These are phyloP conservation scores for Collybiopsis luxurians DNA, from an alignment of 768 basidiomycete species.

Conservation along the genomic window DNA sequence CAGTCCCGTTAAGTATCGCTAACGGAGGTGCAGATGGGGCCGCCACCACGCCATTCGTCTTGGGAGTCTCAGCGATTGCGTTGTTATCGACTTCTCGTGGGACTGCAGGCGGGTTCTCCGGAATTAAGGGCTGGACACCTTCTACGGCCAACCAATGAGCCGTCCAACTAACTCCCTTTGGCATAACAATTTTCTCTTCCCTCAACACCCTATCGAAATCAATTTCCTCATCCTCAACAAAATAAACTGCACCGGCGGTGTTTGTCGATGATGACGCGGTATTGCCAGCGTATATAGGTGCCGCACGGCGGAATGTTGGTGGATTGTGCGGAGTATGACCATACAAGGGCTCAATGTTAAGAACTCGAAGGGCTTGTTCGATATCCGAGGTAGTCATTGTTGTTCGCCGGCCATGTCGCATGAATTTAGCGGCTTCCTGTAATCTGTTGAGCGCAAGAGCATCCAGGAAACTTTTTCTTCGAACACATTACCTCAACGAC, in stretches of 20 bases:
- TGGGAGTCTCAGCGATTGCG: constrained; percentile 21
- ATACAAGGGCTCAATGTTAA: constrained; percentile 96
- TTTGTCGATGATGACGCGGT: background rate
- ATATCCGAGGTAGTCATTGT: constrained; percentile 88
- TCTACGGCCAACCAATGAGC: constrained; percentile 99
- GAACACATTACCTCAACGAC: constrained; percentile 74
- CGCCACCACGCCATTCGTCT: constrained; percentile 24
- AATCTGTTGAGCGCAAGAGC: too few relatives aligned
- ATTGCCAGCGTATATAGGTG: constrained; percentile 43
- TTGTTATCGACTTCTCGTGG: constrained; percentile 49
- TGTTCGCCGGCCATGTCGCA: constrained; percentile 91
- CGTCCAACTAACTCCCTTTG: constrained; percentile 80
- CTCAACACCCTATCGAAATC: constrained; percentile 91
- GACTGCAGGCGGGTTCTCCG: constrained; percentile 89
- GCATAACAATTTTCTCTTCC: constrained; percentile 80
- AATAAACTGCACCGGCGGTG: constrained; percentile 76
- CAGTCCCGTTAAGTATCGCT: constrained; percentile 21
- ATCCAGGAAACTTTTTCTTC: constrained; percentile 2
- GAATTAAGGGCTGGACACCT: constrained; percentile 94
- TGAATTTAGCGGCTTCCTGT: constrained; percentile 95
- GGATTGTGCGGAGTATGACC: constrained; percentile 73
- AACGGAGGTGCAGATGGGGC: constrained; percentile 18
- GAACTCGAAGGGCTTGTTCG: constrained; percentile 88
- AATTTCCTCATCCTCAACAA: constrained; percentile 95
- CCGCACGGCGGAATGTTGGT: constrained; percentile 57